A percentile compares a stretch with the other conserved stretches of the same genome.
These are phyloP conservation scores for Barnettozyma californica DNA, from an alignment of 805 yeast genomes.

Conservation along the genomic window DNA sequence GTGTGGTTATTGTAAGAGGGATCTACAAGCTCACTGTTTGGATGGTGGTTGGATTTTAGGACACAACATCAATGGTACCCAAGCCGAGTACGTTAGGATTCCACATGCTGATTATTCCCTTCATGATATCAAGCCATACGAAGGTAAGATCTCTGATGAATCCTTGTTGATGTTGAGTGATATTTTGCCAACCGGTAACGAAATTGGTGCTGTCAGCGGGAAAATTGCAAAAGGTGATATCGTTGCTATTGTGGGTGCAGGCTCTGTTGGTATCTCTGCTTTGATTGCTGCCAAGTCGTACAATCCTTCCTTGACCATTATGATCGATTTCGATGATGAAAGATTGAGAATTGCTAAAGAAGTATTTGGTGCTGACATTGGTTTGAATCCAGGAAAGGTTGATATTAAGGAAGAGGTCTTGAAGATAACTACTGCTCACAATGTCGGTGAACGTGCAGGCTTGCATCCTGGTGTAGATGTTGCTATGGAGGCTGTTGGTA, in stretches of 20 bases:
- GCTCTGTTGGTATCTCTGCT: constrained; percentile 65
- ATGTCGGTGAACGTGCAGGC: constrained; percentile 21
- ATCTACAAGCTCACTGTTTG: constrained; percentile 56
- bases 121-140: constrained; percentile 28
- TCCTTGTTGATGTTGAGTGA: constrained; percentile 57
- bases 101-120: constrained; percentile 43
- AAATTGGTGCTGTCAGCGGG: constrained; percentile 58
- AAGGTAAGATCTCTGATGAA: constrained; percentile 37
- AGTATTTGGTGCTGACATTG: constrained; percentile 54
- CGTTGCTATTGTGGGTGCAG: constrained; percentile 63
- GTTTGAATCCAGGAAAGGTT: constrained; percentile 46
- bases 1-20: constrained; percentile 50
- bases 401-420: constrained; percentile 36
- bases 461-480: constrained; percentile 50
- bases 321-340: constrained; percentile 54
- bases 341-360: constrained; percentile 53
- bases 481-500: constrained; percentile 62
- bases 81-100: constrained; percentile 54
- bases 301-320: constrained; percentile 51
- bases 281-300: constrained; percentile 47
- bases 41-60: constrained; percentile 51
- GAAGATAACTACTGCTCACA: constrained; percentile 25
- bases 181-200: constrained; percentile 63
- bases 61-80: constrained; percentile 62
- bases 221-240: constrained; percentile 47